phyloP scores from a whole-genome alignment of 2,329 filamentous ascomycete species.

The Xylariales sp. region DNA sequence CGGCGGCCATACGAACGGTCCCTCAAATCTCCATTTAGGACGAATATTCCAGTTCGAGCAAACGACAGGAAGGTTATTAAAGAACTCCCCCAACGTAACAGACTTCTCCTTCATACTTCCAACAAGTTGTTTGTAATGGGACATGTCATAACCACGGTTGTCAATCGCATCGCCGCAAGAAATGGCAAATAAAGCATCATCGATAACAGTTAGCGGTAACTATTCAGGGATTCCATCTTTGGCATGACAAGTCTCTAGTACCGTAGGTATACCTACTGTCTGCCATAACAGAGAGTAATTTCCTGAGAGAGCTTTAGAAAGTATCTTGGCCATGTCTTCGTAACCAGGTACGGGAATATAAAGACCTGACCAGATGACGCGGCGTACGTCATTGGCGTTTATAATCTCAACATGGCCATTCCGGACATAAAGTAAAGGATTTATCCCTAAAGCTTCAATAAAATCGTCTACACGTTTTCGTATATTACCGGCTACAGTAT shows the following conservation, averaged over 20 bases:
- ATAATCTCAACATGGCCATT: constrained; percentile 20
- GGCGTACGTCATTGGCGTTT: constrained; percentile 24
- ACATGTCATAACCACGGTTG: constrained; percentile 12
- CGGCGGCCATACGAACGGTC: too few species aligned
- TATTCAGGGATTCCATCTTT: too few species aligned
- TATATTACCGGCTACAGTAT: constrained; percentile 23
- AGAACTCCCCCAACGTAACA: constrained; percentile 24
- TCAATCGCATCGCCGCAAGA: constrained; percentile 31
- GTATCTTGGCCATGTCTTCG: constrained; percentile 7
- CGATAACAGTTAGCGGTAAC: background rate
- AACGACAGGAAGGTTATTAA: constrained; percentile 30
- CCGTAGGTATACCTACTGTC: background rate
- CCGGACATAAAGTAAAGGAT: constrained; percentile 18
- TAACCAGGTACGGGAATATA: constrained; percentile 23
- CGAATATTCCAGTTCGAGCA: constrained; percentile 34
- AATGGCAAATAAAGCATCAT: constrained; percentile 20
- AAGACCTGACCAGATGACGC: constrained; percentile 20
- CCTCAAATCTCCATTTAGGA: constrained; percentile 34
- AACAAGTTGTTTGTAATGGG: constrained; percentile 26
- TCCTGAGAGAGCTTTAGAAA: constrained; percentile 21
- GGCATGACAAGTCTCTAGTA: constrained; percentile 5
- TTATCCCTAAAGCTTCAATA: constrained; percentile 20
- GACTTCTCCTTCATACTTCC: constrained; percentile 20
- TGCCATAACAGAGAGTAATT: constrained; percentile 18
- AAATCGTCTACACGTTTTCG: constrained; percentile 25